Evolutionary conservation across 257 asterid species (phyloP), one percentile per base, ranked within the genome.

Genomic region (Knoxia roxburghii): DNA sequence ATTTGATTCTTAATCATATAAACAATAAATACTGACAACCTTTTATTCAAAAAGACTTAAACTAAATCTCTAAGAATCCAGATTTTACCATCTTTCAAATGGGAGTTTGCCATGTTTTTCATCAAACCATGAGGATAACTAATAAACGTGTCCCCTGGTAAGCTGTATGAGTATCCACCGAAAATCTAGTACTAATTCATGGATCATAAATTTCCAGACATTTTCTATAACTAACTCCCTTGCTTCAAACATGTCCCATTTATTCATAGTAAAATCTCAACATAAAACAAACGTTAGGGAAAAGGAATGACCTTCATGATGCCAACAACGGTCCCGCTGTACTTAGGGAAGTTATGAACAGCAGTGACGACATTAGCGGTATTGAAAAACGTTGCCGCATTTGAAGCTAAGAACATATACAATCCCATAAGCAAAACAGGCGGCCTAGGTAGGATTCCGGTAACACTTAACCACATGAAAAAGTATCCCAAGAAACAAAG

Each of bases 341-440:
- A 83, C 1, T 71, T 74, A 0, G 95, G 95, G 45, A 90, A 90
- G 68, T 93, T 93, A 77, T 73, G 77, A 59, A 93, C 97, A 23
- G 95, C 85, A 18, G 99, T 83, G 4, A 93, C 99, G 48, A 93
- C 95, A 65, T 93, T 83, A 0, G 90, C 97, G 59, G 97, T 90
- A 61, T 86, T 93, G 76, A 90, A 86, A 45, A 86, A 93, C 26
- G 99, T 90, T 80, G 85, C 88, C 17, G 95, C 79, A 70, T 93
- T 97, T 27, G 97, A 88, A 61, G 89, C 95, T 32, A 93, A 76
- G 68, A 90, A 81, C 91, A 93, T 93, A 67, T 81, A 88, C n/a
- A 86, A 73, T 48, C 90, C 87, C 90, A 84, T 73, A 46, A 81
- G 64, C 69, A 79, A 71, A 74, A 90, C 89, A 56, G 77, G 86